Conservation (phyloP, 73 alveolate genomes). For the Durusdinium trenchii region DNA sequence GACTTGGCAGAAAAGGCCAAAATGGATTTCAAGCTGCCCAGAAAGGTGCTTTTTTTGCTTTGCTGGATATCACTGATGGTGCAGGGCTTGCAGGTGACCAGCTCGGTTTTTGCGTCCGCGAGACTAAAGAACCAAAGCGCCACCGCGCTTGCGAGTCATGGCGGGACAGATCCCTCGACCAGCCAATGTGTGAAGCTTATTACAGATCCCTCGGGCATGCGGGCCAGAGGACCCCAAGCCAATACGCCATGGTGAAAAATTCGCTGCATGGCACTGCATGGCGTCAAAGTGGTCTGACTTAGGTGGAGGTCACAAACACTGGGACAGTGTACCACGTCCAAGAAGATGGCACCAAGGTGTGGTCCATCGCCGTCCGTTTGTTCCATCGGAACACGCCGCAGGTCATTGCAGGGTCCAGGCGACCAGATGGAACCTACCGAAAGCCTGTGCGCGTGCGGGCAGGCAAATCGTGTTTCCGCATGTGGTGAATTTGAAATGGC, state of each 20-base stretch:
- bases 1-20: not conserved
- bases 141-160: not conserved
- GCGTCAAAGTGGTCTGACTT: too few relatives aligned
- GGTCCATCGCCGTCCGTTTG: not conserved
- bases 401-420: conserved; percentile 83
- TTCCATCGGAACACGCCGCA: not conserved
- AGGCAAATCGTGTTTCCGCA: not conserved
- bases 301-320: conserved; percentile 64
- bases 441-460: conserved; percentile 88
- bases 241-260: too few relatives aligned
- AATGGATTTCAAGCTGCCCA: too few relatives aligned
- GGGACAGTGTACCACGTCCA: conserved; percentile 79
- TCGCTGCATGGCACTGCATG: too few relatives aligned
- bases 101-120: not conserved
- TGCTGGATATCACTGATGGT: too few relatives aligned
- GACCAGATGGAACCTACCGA: conserved; percentile 73
- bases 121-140: too few relatives aligned
- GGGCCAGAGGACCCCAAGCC: too few relatives aligned
- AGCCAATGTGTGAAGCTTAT: not conserved
- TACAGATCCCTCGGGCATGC: too few relatives aligned
- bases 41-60: too few relatives aligned
- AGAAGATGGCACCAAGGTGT: conserved; percentile 75
- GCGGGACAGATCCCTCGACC: conserved; percentile 80
- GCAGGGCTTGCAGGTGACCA: not conserved
- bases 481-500: not conserved